Base-by-base conservation (phyloP, 164 flowering plant genomes). In the Taxillus chinensis region DNA sequence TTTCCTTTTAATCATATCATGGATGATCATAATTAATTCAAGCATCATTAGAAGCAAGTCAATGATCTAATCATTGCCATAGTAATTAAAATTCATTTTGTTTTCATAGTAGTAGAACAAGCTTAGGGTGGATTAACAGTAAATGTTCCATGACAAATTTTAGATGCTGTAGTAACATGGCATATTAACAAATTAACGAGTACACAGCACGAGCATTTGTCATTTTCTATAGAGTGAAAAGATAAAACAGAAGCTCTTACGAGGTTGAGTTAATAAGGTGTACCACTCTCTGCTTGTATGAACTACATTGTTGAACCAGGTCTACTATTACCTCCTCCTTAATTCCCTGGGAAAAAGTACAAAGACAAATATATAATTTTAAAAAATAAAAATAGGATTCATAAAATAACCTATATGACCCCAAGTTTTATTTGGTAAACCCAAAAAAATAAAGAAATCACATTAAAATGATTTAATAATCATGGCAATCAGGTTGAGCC, bases 221-320 rank as follows among this genome's bases (percentile, higher is more conserved):
- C 51, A 48, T 48, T 8, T 48, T 8, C 51, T 48, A 8, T 51
- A 2, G 50, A 39, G 7, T 16, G 8, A n/a, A 15, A 46, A 9
- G 12, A 43, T 8, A 8, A 16, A 10, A 1, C 12, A 43, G 54
- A 52, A 64, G 67, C 66, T 40, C 96, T 81, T 86, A 93, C 99
- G 83, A 63, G 54, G 97, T 93, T 58, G 92, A 84, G 72, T 89
- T 90, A 50, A 90, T 90, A 65, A 93, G 95, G 73, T 93, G 99
- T 54, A 93, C 93, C 50, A 89, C 96, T 83, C 96, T 81, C 73
- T 80, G 96, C 80, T 90, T 93, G 77, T 90, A 93, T 17, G 83
- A 76, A 37, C 95, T 88, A 52, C 99, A 90, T 66, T 90, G 99
- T 17, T 87, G 90, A 69, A 93, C 97, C 79, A 93, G 79, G 69